phyloP scores from a whole-genome alignment of 805 yeast genomes.

The Schizosaccharomyces octosporus region DNA sequence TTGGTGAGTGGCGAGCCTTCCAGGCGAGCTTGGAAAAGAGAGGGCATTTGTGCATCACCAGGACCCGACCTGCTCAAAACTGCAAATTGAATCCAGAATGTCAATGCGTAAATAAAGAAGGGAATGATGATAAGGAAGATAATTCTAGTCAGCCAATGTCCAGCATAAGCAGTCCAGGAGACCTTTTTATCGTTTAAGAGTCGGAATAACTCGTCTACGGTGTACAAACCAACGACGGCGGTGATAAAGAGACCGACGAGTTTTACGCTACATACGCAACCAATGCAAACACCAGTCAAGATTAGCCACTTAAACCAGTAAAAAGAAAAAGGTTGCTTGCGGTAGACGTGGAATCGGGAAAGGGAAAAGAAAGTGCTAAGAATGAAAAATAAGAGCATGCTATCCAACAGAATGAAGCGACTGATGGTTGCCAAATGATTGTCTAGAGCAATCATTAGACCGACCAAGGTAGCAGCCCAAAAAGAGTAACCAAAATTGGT shows the following conservation, averaged over 20 bases:
- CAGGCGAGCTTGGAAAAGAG: constrained; percentile 72
- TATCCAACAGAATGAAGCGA: constrained; percentile 72
- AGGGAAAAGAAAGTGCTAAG: constrained; percentile 56
- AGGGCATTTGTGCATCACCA: constrained; percentile 77
- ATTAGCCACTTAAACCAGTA: constrained; percentile 89
- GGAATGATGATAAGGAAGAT: constrained; percentile 49
- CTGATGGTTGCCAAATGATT: constrained; percentile 64
- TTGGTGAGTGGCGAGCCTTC: constrained; percentile 36
- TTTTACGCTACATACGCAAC: constrained; percentile 78
- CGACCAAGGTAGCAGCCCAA: constrained; percentile 50
- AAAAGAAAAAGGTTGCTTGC: constrained; percentile 37
- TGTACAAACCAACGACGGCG: constrained; percentile 67
- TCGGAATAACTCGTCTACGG: constrained; percentile 68
- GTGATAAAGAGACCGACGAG: constrained; percentile 93
- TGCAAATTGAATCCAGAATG: constrained; percentile 62
- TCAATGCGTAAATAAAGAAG: constrained; percentile 34
- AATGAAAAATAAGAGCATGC: constrained; percentile 74
- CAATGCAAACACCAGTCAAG: constrained; percentile 63
- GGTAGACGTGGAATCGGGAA: constrained; percentile 40
- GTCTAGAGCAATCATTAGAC: constrained; percentile 48
- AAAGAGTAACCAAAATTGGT: constrained; percentile 48
- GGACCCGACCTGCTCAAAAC: constrained; percentile 63
- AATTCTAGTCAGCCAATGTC: constrained; percentile 55
- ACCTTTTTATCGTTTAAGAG: constrained; percentile 37
- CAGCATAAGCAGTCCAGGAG: constrained; percentile 11